These are phyloP conservation scores for Ogataea hybrid DNA, from an alignment of 1,139 yeast species.

Conservation along the genomic window DNA sequence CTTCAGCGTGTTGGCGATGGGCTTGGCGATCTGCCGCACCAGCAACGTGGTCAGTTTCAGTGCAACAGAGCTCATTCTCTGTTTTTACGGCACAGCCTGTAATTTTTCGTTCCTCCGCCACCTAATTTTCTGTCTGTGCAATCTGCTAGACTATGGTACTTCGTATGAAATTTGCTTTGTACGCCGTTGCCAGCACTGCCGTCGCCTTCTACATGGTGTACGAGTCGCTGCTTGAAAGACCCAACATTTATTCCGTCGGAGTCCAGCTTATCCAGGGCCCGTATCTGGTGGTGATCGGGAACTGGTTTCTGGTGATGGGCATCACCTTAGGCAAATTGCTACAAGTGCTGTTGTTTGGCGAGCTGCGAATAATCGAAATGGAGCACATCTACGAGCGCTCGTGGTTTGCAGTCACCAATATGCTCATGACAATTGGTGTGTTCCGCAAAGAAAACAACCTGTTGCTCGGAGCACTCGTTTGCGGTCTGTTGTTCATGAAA, in stretches of 20 bases:
- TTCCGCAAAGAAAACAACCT: slow-evolving; percentile 56
- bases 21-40: slow-evolving; percentile 78
- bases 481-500: slow-evolving; percentile 53
- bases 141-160: slow-evolving; percentile 1
- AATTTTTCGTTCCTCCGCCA: slow-evolving; percentile 7
- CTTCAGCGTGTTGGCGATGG: slow-evolving; percentile 71
- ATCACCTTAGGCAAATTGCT: slow-evolving; percentile 42
- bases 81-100: slow-evolving; percentile 8
- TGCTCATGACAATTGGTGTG: slow-evolving; percentile 63
- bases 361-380: slow-evolving; percentile 67
- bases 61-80: slow-evolving; percentile 43
- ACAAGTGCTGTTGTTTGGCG: slow-evolving; percentile 66
- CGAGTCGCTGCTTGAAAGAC: slow-evolving; percentile 24
- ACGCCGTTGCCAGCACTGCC: slow-evolving; percentile 24
- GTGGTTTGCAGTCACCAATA: slow-evolving; percentile 64
- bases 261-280: slow-evolving; percentile 29
- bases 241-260: slow-evolving; percentile 33
- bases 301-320: slow-evolving; percentile 42
- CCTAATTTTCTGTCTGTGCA: slow-evolving; percentile 2
- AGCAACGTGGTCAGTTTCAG: slow-evolving; percentile 73
- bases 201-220: slow-evolving; percentile 20
- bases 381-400: slow-evolving; percentile 73
- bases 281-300: slow-evolving; percentile 34
- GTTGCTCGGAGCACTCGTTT: slow-evolving; percentile 40
- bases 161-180: slow-evolving; percentile 22